Base-by-base conservation (phyloP, 495 filamentous ascomycete species). In the Trichoderma gamsii region DNA sequence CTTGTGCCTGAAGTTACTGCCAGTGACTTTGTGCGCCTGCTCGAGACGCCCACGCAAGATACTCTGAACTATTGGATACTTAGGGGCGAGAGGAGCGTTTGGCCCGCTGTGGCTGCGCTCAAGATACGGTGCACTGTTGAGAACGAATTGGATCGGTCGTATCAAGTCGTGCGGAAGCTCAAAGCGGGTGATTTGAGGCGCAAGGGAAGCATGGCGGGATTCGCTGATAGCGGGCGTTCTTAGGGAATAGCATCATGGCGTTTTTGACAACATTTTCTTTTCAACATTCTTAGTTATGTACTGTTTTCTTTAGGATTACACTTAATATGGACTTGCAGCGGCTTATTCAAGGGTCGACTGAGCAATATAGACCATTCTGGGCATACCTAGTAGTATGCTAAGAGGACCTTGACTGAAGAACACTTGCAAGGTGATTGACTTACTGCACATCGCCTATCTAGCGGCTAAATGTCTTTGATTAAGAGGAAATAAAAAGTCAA, bases 81-180 rank as follows among this genome's bases (percentile, higher is more conserved):
- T 23, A 82, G 89, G 52, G 94, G 94, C 9, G 93, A 97, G 78
- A 77, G 89, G 49, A 92, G 90, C 66, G 92, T 96, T 0, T 98
- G 94, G 94, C 94, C 94, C 4, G 91, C 92, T n/a, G 85, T 96
- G 59, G 86, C 86, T 35, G 91, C 92, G 16, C 79, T 98, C 66
- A 89, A 87, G 72, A 87, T 96, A 8, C 80, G 94, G n/a, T 93
- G 92, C 73, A 90, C 88, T 23, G 83, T 97, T 16, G 94, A 98
- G 76, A 88, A 91, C 63, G 92, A 95, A 73, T 79, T 97, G 23
- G 93, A 97, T 74, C 78, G 88, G 63, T 87, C 89, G 0, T 97
- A 96, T 78, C 91, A 96, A 76, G 78, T 87, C 68, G 90, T 93
- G 0, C 77, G 92, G 68, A 80, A 91, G 63, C 72, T 81, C 29